phyloP scores from a whole-genome alignment of 345 rosid genomes.

The Eucalyptus erythrocorys region DNA sequence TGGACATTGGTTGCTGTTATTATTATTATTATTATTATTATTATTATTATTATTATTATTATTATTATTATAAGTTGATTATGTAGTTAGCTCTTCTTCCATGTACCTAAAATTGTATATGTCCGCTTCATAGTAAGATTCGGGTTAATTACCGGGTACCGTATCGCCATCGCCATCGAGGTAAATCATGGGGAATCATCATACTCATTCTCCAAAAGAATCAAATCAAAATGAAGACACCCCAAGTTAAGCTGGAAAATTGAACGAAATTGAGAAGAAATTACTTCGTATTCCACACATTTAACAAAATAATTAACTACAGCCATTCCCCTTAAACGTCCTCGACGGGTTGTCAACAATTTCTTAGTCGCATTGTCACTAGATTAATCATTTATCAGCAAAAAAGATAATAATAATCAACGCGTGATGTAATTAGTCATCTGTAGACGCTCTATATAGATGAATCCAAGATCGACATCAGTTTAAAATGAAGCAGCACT shows the following conservation, averaged over 20 bases:
- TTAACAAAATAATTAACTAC: not conserved
- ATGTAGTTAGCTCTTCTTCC: not conserved
- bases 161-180: not conserved
- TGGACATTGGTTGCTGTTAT: not conserved
- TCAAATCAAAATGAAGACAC: not conserved
- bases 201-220: not conserved
- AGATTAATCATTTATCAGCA: not conserved
- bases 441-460: not conserved
- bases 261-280: not conserved
- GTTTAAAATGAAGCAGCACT: not conserved
- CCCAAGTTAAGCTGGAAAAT: not conserved
- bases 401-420: not conserved
- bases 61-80: no score
- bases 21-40: not conserved
- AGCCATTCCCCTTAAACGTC: not conserved
- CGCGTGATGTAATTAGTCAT: not conserved
- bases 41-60: no score
- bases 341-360: not conserved
- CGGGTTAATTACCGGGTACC: accelerated
- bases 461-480: not conserved
- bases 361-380: not conserved
- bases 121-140: not conserved
- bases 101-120: not conserved
- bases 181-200: not conserved
- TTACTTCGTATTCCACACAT: not conserved